phyloP scores from a whole-genome alignment of 768 basidiomycete species.

The Agrocybe praecox region DNA sequence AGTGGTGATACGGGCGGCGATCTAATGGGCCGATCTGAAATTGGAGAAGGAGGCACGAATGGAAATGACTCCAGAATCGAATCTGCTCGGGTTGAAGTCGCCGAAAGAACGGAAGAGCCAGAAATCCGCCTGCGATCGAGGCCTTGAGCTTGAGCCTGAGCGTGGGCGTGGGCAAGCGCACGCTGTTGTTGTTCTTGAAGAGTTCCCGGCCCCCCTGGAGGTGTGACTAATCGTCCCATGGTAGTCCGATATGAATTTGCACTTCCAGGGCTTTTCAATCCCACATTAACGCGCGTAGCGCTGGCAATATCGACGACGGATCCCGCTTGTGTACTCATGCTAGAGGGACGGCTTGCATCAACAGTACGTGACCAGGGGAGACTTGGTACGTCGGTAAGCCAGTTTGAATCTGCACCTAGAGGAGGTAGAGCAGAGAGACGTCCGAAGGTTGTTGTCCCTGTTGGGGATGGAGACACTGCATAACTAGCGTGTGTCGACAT shows the following conservation, averaged over 20 bases:
- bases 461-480: conserved; percentile 38
- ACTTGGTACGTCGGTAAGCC: conserved; percentile 39
- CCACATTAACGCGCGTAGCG: conserved; percentile 70
- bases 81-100: conserved; percentile 74
- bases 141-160: conserved; percentile 57
- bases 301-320: conserved; percentile 62
- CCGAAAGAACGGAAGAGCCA: conserved; percentile 66
- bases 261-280: conserved; percentile 40
- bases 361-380: conserved; percentile 43
- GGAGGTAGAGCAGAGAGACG: conserved; percentile 22
- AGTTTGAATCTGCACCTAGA: conserved; percentile 33
- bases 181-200: conserved; percentile 71
- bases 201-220: conserved; percentile 32
- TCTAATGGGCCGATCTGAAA: conserved; percentile 77
- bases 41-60: conserved; percentile 88
- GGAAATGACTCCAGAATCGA: conserved; percentile 88
- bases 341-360: conserved; percentile 54
- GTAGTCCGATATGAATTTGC: conserved; percentile 57
- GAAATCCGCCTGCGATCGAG: conserved; percentile 53
- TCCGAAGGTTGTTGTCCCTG: conserved; percentile 41
- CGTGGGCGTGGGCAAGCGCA: conserved; percentile 63
- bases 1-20: conserved; percentile 78
- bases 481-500: conserved; percentile 39
- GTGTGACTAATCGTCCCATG: conserved; percentile 61
- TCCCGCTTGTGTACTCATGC: conserved; percentile 64